Evolutionary conservation across 1,284 basidiomycete genomes (phyloP).

Genomic region (Heterobasidion parviporum): DNA sequence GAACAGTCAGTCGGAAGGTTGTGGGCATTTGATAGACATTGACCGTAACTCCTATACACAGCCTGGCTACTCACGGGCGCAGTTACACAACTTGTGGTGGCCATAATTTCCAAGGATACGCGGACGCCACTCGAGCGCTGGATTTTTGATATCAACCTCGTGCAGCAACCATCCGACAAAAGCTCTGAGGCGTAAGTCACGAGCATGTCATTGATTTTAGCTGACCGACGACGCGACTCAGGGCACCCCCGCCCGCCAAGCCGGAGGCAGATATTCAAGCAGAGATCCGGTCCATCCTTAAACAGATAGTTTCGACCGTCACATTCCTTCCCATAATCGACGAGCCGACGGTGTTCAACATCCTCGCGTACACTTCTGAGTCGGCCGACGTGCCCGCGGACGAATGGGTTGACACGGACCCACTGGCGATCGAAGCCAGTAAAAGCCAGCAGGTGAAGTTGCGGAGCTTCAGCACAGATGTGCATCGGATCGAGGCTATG

Average conservation of each 20-base stretch:
- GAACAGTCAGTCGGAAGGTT: slow-evolving; percentile 54
- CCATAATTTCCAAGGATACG: slow-evolving; percentile 93
- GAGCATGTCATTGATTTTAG: slow-evolving; percentile 2
- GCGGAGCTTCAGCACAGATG: slow-evolving; percentile 84
- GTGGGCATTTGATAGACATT: background rate
- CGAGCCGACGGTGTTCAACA: slow-evolving; percentile 93
- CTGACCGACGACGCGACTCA: background rate
- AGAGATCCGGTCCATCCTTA: slow-evolving; percentile 96
- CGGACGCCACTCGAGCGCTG: slow-evolving; percentile 90
- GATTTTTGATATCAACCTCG: slow-evolving; percentile 94
- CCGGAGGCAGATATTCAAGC: slow-evolving; percentile 92
- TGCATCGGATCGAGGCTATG: slow-evolving; percentile 87
- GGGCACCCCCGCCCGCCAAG: slow-evolving; percentile 35
- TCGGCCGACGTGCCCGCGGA: slow-evolving; percentile 83
- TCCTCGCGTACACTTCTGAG: slow-evolving; percentile 87
- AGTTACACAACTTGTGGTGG: slow-evolving; percentile 89
- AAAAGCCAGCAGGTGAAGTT: slow-evolving; percentile 96
- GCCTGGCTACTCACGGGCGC: slow-evolving; percentile 90
- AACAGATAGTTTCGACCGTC: slow-evolving; percentile 95
- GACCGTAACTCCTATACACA: slow-evolving; percentile 20
- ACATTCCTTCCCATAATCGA: slow-evolving; percentile 95
- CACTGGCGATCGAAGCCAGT: slow-evolving; percentile 89
- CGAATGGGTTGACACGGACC: slow-evolving; percentile 93
- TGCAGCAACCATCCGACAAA: slow-evolving; percentile 43
- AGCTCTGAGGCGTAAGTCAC: slow-evolving; percentile 37